phyloP scores from a whole-genome alignment of 2,329 filamentous ascomycete species.

The Fusarium torreyae region DNA sequence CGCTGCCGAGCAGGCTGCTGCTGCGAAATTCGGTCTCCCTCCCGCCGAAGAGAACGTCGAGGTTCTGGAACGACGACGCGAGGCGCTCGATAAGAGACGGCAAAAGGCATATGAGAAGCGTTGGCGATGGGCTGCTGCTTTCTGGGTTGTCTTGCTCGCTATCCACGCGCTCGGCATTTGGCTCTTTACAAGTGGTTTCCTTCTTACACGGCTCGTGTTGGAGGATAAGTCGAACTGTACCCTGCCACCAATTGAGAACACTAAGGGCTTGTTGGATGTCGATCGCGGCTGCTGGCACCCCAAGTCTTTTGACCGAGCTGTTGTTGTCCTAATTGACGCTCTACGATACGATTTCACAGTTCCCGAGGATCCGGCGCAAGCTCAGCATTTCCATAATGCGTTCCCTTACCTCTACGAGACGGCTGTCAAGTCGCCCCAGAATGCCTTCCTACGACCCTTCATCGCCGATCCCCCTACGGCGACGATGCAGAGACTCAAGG shows the following conservation, averaged over 20 bases:
- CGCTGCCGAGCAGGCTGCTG: constrained; percentile 58
- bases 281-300: constrained; percentile 93
- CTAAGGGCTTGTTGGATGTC: constrained; percentile 58
- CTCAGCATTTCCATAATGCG: constrained; percentile 82
- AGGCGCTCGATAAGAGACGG: constrained; percentile 63
- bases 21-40: constrained; percentile 50
- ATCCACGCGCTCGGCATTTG: constrained; percentile 87
- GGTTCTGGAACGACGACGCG: constrained; percentile 61
- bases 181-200: constrained; percentile 95
- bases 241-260: constrained; percentile 74
- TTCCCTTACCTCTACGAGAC: constrained; percentile 90
- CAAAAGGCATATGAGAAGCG: constrained; percentile 66
- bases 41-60: constrained; percentile 55
- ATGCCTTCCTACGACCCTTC: constrained; percentile 93
- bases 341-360: constrained; percentile 97
- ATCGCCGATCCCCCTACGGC: constrained; percentile 97
- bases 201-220: constrained; percentile 87
- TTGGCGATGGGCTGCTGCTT: constrained; percentile 73
- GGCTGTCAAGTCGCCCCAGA: constrained; percentile 78
- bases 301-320: constrained; percentile 91
- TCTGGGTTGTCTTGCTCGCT: constrained; percentile 79
- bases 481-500: constrained; percentile 92
- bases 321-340: constrained; percentile 92
- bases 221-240: constrained; percentile 82
- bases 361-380: constrained; percentile 67